These are phyloP conservation scores for Excoecaria agallocha DNA, from an alignment of 345 rosid genomes.

Conservation along the genomic window DNA sequence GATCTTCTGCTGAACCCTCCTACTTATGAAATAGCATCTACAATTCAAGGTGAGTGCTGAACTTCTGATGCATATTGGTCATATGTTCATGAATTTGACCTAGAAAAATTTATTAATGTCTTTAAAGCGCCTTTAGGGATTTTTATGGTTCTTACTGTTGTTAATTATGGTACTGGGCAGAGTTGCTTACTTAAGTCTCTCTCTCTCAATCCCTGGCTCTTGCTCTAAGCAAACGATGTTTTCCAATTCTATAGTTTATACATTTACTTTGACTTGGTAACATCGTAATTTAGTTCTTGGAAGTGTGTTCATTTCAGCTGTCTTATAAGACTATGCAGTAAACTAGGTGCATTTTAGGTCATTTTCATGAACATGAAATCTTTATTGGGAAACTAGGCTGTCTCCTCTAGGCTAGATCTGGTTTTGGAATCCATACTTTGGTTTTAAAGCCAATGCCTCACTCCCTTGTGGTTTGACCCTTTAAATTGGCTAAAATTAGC, in stretches of 20 bases:
- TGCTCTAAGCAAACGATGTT: not conserved
- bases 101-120: not conserved
- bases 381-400: no score
- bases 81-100: not conserved
- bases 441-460: not conserved
- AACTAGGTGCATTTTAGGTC: no score
- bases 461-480: not conserved
- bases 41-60: slow-evolving; percentile 66
- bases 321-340: no score
- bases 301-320: no score
- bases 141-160: not conserved
- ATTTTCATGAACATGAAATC: no score
- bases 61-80: slow-evolving; percentile 12
- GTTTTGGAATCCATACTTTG: not conserved
- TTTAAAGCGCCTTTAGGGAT: not conserved
- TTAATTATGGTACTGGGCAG: not conserved
- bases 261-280: no score
- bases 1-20: slow-evolving; percentile 98
- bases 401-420: no score
- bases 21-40: slow-evolving; percentile 76
- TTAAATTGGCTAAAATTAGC: not conserved
- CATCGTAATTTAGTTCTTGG: no score
- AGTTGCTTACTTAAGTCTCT: not conserved
- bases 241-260: no score
- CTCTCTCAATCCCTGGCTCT: not conserved